Conservation (phyloP, 306 rosid species). For the Begonia peltatifolia region DNA sequence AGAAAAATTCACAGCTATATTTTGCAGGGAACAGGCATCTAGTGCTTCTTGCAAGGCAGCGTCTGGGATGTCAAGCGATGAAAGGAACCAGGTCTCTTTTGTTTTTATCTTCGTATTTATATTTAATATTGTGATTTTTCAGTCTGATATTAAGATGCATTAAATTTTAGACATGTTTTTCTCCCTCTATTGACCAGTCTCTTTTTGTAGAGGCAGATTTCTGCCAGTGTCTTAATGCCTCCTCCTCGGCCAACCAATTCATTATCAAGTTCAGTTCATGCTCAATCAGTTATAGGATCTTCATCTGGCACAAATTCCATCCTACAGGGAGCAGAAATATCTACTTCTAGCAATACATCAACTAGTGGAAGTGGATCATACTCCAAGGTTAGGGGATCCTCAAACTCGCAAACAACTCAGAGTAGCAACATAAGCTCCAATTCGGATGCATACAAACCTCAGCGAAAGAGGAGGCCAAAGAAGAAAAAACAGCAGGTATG, state of each 20-base stretch:
- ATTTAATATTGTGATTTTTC: conserved; percentile 3
- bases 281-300: conserved; percentile 51
- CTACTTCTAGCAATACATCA: conserved; percentile 60
- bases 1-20: conserved; percentile 6
- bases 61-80: conserved; percentile 97
- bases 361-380: conserved; percentile 51
- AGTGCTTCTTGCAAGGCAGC: conserved; percentile 97
- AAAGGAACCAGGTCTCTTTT: conserved; percentile 67
- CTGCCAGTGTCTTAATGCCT: conserved; percentile 93
- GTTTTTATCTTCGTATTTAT: not conserved
- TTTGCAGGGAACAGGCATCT: conserved; percentile 86
- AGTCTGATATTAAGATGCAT: conserved; percentile 3
- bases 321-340: conserved; percentile 29
- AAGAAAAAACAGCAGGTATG: conserved; percentile 79
- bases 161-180: not conserved
- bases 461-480: conserved; percentile 90
- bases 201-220: conserved; percentile 62
- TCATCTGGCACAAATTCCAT: conserved; percentile 58
- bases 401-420: conserved; percentile 62
- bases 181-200: conserved; percentile 6
- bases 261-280: conserved; percentile 18
- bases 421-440: conserved; percentile 92
- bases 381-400: conserved; percentile 44
- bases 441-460: conserved; percentile 92
- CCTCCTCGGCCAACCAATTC: conserved; percentile 71